A percentile compares a stretch with the other conserved stretches of the same genome.
phyloP scores from a whole-genome alignment of 768 basidiomycete species.

The Panellus pusillus region DNA sequence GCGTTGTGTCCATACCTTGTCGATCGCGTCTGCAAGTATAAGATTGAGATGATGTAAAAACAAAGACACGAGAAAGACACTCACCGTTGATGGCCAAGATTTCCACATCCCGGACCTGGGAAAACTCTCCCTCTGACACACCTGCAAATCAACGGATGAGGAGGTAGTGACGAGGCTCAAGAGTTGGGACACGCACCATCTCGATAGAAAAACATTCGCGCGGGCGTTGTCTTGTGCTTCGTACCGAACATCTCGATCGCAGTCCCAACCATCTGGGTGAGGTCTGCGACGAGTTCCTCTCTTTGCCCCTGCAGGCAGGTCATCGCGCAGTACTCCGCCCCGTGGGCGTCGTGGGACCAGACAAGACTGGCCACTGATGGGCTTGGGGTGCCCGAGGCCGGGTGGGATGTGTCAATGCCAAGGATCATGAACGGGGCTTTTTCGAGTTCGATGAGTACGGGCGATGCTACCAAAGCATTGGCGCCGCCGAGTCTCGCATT shows the following conservation, averaged over 20 bases:
- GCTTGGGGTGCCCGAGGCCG: constrained; percentile 39
- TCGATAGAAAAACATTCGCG: constrained; percentile 14
- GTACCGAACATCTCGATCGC: constrained; percentile 7
- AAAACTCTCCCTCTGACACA: constrained; percentile 47
- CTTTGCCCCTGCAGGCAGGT: constrained; percentile 20
- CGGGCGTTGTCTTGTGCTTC: constrained; percentile 10
- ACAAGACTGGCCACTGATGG: constrained; percentile 52
- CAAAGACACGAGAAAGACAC: background rate
- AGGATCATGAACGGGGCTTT: constrained; percentile 32
- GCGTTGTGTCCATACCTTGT: constrained; percentile 7
- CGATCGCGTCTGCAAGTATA: constrained; percentile 3
- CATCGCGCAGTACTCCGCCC: constrained; percentile 33
- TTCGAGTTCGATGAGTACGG: constrained; percentile 15
- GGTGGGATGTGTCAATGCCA: constrained; percentile 45
- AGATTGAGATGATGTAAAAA: background rate
- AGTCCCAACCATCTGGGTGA: constrained; percentile 30
- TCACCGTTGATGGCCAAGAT: constrained; percentile 37
- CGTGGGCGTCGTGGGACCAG: constrained; percentile 38
- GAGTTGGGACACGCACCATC: background rate
- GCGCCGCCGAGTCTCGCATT: constrained; percentile 40
- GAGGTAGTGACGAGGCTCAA: no score
- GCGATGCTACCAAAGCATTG: constrained; percentile 29
- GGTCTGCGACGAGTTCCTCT: constrained; percentile 31
- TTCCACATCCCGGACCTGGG: constrained; percentile 37
- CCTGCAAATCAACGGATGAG: background rate